Percentiles rank a stretch among this genome's conserved stretches.
These are phyloP conservation scores for Trametes pubescens DNA, from an alignment of 1,284 basidiomycete genomes.

Conservation along the genomic window DNA sequence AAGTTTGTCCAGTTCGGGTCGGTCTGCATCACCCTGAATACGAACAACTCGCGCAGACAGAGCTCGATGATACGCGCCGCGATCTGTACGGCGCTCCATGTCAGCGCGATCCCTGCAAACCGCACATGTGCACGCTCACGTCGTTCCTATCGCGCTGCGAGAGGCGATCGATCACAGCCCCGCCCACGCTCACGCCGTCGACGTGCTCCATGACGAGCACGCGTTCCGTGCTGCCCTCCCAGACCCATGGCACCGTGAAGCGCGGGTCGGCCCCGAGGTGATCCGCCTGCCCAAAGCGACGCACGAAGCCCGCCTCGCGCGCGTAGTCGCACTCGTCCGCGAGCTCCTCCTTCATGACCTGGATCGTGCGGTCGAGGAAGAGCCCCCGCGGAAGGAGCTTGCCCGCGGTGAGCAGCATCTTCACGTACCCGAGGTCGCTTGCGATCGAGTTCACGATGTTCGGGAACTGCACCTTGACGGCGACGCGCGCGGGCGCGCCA, in stretches of 20 bases:
- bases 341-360: conserved; percentile 92
- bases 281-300: conserved; percentile 62
- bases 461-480: conserved; percentile 97
- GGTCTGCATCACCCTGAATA: conserved; percentile 96
- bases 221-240: conserved; percentile 80
- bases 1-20: conserved; percentile 99
- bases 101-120: not conserved
- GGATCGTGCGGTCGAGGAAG: conserved; percentile 89
- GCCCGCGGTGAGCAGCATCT: conserved; percentile 83
- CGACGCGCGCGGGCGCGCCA: conserved; percentile 68
- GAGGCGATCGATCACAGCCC: conserved; percentile 59
- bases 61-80: conserved; percentile 85
- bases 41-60: conserved; percentile 91
- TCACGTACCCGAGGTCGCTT: conserved; percentile 90
- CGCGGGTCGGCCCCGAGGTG: conserved; percentile 66
- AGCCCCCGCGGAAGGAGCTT: conserved; percentile 86
- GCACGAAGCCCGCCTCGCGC: conserved; percentile 85
- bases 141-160: conserved; percentile 77
- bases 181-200: conserved; percentile 83
- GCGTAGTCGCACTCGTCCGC: conserved; percentile 94
- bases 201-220: conserved; percentile 94
- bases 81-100: conserved; percentile 61
- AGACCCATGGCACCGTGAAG: conserved; percentile 90
- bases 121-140: conserved; percentile 51
- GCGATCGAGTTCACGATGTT: conserved; percentile 89